These are phyloP conservation scores for Basipetospora chlamydospora DNA, from an alignment of 2,329 filamentous ascomycete species.

Conservation along the genomic window DNA sequence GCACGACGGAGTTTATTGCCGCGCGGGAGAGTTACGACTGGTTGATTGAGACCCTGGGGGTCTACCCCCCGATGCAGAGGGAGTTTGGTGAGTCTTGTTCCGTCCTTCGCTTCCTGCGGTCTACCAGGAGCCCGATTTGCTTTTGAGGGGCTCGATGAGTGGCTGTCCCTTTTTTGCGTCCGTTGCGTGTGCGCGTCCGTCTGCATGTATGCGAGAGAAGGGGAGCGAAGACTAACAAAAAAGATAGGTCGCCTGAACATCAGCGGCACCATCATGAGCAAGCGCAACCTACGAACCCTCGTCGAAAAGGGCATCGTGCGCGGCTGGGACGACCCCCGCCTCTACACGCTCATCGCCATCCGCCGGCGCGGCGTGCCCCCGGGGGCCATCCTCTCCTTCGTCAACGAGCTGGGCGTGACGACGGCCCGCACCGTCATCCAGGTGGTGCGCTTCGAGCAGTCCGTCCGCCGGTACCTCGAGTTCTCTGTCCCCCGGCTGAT, in stretches of 20 bases:
- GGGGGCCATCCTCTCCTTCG: conserved; percentile 75
- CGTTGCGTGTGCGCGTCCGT: no score
- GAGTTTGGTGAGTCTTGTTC: conserved; percentile 41
- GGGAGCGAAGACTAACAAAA: no score
- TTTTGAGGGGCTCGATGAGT: no score
- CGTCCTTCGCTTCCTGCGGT: no score
- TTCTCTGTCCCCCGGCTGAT: conserved; percentile 76
- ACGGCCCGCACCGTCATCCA: conserved; percentile 69
- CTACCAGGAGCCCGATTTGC: no score
- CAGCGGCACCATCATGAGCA: conserved; percentile 73
- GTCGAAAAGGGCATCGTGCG: no score
- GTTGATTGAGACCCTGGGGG: conserved; percentile 65
- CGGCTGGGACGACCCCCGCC: conserved; percentile 77
- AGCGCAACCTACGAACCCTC: no score
- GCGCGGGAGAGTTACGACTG: conserved; percentile 81
- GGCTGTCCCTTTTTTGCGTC: no score
- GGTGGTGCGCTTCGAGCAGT: conserved; percentile 70
- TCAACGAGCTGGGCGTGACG: conserved; percentile 83
- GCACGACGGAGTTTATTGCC: conserved; percentile 83
- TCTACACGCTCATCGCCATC: conserved; percentile 77
- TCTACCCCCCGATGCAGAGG: conserved; percentile 88
- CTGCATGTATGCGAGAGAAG: no score
- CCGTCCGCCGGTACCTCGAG: conserved; percentile 75
- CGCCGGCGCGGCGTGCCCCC: conserved; percentile 77
- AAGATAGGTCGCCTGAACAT: conserved; percentile 43